Conservation (phyloP, 495 filamentous ascomycete species). For the Lophiostoma macrostomum region DNA sequence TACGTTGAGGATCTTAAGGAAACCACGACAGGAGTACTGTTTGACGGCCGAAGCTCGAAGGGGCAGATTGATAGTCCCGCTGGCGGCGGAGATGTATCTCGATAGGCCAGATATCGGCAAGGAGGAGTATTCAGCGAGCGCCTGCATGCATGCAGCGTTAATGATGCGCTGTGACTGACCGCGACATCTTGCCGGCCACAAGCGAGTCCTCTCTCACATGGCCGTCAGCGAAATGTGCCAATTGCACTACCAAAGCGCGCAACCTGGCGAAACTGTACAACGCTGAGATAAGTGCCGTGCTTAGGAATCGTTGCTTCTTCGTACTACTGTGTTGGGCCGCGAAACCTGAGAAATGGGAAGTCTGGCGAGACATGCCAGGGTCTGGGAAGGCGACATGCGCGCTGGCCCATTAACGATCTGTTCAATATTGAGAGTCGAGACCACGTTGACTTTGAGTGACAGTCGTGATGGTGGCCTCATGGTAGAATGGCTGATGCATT, state of each 20-base stretch:
- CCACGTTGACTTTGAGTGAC: background rate
- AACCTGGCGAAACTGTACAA: background rate
- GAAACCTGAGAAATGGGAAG: background rate
- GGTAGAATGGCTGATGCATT: conserved; percentile 1
- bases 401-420: no score
- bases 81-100: background rate
- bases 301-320: conserved; percentile 6
- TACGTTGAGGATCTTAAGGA: background rate
- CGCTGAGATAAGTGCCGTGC: conserved; percentile 19
- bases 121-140: background rate
- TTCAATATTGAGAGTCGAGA: no score
- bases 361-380: background rate
- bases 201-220: conserved; percentile 23
- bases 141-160: conserved; percentile 15
- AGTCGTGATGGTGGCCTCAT: background rate
- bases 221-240: conserved; percentile 14
- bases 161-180: conserved; percentile 22
- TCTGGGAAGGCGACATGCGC: background rate
- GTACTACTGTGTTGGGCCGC: conserved; percentile 6
- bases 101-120: background rate
- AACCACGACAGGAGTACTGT: no score
- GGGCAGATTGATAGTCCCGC: background rate
- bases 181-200: conserved; percentile 15
- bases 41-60: no score
- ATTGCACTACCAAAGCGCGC: background rate